phyloP scores from a whole-genome alignment of 1,284 basidiomycete species.

The Polyporus tsugae region DNA sequence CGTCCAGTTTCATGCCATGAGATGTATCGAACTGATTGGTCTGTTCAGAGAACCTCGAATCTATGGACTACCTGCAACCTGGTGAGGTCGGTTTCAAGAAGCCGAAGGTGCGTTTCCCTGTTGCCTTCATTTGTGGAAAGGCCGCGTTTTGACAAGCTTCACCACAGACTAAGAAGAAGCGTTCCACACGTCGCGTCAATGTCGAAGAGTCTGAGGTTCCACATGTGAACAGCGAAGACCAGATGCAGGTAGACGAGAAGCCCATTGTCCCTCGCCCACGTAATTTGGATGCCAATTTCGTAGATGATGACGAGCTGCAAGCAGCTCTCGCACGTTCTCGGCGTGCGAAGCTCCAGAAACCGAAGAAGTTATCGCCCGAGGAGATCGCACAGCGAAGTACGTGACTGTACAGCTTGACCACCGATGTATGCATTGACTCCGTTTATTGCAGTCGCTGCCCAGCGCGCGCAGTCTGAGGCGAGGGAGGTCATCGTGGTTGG shows the following conservation, averaged over 20 bases:
- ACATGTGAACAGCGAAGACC: conserved; percentile 52
- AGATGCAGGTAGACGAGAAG: conserved; percentile 84
- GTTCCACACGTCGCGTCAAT: conserved; percentile 69
- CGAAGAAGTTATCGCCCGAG: conserved; percentile 84
- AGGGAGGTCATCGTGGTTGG: conserved; percentile 65
- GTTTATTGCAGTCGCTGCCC: conserved; percentile 64
- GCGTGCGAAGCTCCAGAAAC: conserved; percentile 81
- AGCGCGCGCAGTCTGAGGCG: conserved; percentile 62
- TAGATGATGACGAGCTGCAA: conserved; percentile 99
- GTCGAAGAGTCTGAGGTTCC: conserved; percentile 69
- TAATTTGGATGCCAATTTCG: conserved; percentile 87
- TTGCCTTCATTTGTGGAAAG: background rate
- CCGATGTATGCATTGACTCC: conserved; percentile 20
- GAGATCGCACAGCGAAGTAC: conserved; percentile 84
- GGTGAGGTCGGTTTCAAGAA: conserved; percentile 96
- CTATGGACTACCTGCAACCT: conserved; percentile 89
- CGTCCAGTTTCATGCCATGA: conserved; percentile 43
- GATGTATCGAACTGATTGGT: conserved; percentile 18
- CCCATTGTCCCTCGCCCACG: conserved; percentile 66
- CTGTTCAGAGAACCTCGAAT: conserved; percentile 82
- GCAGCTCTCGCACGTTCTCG: conserved; percentile 89
- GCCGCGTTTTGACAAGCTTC: background rate
- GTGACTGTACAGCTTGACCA: conserved; percentile 40
- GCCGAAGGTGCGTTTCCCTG: conserved; percentile 66
- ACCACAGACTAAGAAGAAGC: conserved; percentile 90